Percentiles rank a stretch among this genome's conserved stretches.
These are phyloP conservation scores for Avena atlantica DNA, from an alignment of 176 grass and related monocot genomes.

Conservation along the genomic window DNA sequence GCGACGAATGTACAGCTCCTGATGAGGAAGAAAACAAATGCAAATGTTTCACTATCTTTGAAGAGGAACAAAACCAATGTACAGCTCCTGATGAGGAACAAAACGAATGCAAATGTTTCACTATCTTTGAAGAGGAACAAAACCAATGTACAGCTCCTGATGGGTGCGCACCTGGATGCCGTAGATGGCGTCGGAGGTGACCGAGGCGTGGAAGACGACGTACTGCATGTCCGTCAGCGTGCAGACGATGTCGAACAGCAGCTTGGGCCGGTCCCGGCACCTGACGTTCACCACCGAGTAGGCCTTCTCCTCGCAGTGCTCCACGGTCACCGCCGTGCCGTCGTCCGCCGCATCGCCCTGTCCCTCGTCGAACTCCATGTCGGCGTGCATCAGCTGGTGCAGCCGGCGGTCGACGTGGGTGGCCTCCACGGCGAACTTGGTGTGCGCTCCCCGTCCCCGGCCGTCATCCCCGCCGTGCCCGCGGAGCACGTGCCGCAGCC, in stretches of 20 bases:
- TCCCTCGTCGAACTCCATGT: slow-evolving; percentile 54
- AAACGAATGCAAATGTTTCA: too few species aligned
- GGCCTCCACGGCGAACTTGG: slow-evolving; percentile 67
- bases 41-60: too few species aligned
- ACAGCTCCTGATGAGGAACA: neutral
- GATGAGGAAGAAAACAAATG: neutral
- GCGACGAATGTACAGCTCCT: slow-evolving; percentile 93
- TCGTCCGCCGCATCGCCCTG: neutral
- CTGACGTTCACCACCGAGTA: slow-evolving; percentile 93
- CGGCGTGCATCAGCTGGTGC: slow-evolving; percentile 95
- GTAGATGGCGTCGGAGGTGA: slow-evolving; percentile 73
- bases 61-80: too few species aligned
- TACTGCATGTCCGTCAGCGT: slow-evolving; percentile 98
- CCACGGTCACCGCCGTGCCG: slow-evolving; percentile 61
- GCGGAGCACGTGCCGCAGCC: slow-evolving; percentile 73
- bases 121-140: too few species aligned
- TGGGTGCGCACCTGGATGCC: slow-evolving; percentile 65
- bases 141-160: slow-evolving; percentile 93
- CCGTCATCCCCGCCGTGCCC: slow-evolving; percentile 38
- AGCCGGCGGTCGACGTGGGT: slow-evolving; percentile 87
- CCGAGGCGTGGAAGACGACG: slow-evolving; percentile 88
- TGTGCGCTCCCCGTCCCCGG: slow-evolving; percentile 53
- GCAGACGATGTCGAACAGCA: slow-evolving; percentile 96
- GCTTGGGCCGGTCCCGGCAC: slow-evolving; percentile 82
- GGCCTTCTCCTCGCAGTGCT: slow-evolving; percentile 86